Evolutionary conservation across 257 asterid species (phyloP), one percentile per base, ranked within the genome.

Genomic region (Solanum bulbocastanum): DNA sequence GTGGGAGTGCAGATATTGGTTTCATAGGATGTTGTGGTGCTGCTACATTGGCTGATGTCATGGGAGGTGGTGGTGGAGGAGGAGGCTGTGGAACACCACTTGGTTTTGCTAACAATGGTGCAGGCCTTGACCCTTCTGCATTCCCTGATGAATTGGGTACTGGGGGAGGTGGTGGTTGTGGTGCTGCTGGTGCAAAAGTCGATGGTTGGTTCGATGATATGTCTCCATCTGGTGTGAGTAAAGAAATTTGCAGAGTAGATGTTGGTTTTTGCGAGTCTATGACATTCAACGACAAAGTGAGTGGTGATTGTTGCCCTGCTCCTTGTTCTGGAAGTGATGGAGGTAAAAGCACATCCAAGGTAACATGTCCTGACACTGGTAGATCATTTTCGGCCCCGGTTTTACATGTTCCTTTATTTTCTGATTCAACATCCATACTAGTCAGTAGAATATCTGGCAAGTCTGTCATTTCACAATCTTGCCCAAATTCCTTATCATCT

Each of bases 381-480:
- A 88, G 71, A 52, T 58, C 58, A 76, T 27, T 46, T 7, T 42
- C 37, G 30, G 42, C 68, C 60, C 52, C 81, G 27, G 39, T 88
- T 83, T 74, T 82, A 7, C 86, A 88, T 42, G 76, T 87, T 52
- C 88, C 91, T 75, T 13, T 27, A 23, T 78, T 73, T 30, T 75
- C 89, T 30, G 16, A 85, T 73, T 49, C 49, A 86, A 78, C 92
- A 73, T 75, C 89, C 30, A 71, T 87, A 75, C 65, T 79, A 25
- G 76, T 87, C 78, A 30, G 74, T 33, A 52, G 78, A 42, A 89
- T 79, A 86, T 87, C 90, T 52, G 84, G 16, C 49, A 35, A 22
- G 30, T 89, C 74, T 86, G 87, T 82, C 92, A 88, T 87, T 87
- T 91, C 93, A 85, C 88, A 88, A 23, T 88, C 93, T 88, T 86